Conservation (phyloP, 805 yeast species). For the Metschnikowia proteae region DNA sequence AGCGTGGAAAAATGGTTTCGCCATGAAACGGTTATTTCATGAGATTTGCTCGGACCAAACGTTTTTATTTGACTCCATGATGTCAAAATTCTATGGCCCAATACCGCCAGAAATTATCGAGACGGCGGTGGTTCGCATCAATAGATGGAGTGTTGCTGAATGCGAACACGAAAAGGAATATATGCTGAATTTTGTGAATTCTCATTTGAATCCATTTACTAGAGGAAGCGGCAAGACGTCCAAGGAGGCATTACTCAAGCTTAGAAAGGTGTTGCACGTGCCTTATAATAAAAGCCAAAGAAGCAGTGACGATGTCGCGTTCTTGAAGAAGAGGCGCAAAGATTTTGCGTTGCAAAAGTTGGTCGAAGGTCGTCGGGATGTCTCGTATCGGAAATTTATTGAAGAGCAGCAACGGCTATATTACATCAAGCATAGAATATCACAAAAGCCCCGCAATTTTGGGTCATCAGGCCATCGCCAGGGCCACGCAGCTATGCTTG, state of each 20-base stretch:
- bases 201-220: neutral
- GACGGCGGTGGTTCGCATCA: constrained; percentile 19
- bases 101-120: constrained; percentile 3
- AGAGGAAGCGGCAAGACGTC: neutral
- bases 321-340: constrained; percentile 11
- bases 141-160: constrained; percentile 32
- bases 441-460: constrained; percentile 10
- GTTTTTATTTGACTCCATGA: constrained; percentile 12
- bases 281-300: constrained; percentile 12
- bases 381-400: constrained; percentile 20
- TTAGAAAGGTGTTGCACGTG: constrained; percentile 15
- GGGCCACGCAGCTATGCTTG: constrained; percentile 8
- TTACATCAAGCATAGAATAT: constrained; percentile 14
- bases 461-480: constrained; percentile 8
- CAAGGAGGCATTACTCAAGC: constrained; percentile 8
- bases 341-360: constrained; percentile 25
- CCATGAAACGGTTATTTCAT: constrained; percentile 41
- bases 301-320: constrained; percentile 12
- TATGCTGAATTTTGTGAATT: constrained; percentile 9
- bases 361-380: constrained; percentile 26
- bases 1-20: constrained; percentile 38
- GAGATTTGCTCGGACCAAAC: constrained; percentile 8
- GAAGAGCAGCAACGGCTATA: constrained; percentile 25
- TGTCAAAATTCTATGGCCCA: constrained; percentile 5
- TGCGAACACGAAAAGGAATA: constrained; percentile 28